These are phyloP conservation scores for Melastoma candidum DNA, from an alignment of 441 rosid genomes.

Conservation along the genomic window DNA sequence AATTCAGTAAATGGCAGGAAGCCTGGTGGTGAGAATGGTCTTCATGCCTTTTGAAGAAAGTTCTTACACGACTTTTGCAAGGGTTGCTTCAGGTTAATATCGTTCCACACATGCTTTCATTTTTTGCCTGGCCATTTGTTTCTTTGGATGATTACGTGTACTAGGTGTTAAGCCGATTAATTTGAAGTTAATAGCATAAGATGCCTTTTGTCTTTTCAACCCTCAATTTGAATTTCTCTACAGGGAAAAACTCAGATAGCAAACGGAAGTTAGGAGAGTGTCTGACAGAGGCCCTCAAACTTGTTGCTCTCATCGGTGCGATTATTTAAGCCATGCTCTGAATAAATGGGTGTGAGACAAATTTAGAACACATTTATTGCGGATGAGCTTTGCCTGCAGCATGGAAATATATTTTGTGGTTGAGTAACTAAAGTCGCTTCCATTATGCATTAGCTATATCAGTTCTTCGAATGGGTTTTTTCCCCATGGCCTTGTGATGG, in stretches of 20 bases:
- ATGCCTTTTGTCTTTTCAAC: background rate
- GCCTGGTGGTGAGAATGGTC: conserved; percentile 55
- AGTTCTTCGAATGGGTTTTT: no score
- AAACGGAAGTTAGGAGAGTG: conserved; percentile 46
- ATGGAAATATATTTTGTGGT: no score
- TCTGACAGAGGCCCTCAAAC: conserved; percentile 82
- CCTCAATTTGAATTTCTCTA: conserved; percentile 11
- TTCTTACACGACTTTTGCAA: no score
- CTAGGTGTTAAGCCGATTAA: no score
- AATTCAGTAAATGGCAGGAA: conserved; percentile 38
- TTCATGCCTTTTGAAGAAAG: no score
- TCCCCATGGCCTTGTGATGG: no score
- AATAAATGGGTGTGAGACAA: background rate
- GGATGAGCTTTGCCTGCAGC: no score
- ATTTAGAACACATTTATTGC: background rate
- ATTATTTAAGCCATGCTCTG: conserved; percentile 1
- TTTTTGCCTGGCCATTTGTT: no score
- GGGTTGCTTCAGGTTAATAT: conserved; percentile 8
- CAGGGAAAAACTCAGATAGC: conserved; percentile 48
- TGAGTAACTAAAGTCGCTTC: no score
- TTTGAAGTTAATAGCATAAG: no score
- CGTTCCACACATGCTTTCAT: conserved; percentile 4
- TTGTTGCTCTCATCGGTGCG: conserved; percentile 74
- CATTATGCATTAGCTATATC: no score
- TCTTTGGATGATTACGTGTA: no score